These are phyloP conservation scores for Kodamaea neixiangensis DNA, from an alignment of 805 yeast genomes.

Conservation along the genomic window DNA sequence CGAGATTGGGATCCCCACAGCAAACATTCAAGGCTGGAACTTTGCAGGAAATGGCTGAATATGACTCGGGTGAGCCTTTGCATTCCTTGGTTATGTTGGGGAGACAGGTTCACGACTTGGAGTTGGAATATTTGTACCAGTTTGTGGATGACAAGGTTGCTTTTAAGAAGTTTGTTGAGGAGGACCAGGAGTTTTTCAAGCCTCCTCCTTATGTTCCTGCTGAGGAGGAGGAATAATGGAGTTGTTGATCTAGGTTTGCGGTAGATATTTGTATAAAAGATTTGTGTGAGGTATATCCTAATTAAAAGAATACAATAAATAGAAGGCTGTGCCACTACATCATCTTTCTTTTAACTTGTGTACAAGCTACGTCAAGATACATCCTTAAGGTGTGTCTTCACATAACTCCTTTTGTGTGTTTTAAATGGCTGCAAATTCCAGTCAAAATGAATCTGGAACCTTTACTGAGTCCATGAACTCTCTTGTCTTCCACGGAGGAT, in stretches of 20 bases:
- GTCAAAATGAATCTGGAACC: not conserved
- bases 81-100: conserved; percentile 92
- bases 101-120: conserved; percentile 91
- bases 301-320: not conserved
- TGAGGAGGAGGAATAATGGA: conserved; percentile 25
- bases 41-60: conserved; percentile 69
- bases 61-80: conserved; percentile 92
- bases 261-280: no score
- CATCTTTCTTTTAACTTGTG: not conserved
- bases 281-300: no score
- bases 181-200: conserved; percentile 70
- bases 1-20: conserved; percentile 84
- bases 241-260: not conserved
- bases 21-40: conserved; percentile 88
- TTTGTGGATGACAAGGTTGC: conserved; percentile 64
- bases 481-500: no score
- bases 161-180: conserved; percentile 41
- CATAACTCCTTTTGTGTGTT: not conserved
- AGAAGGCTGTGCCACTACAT: not conserved
- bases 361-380: not conserved
- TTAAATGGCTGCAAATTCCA: not conserved
- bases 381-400: not conserved
- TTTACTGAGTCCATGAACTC: no score
- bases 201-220: conserved; percentile 67
- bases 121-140: conserved; percentile 78